Conservation (phyloP, 1,284 basidiomycete species). For the Wolfiporia cocos region DNA sequence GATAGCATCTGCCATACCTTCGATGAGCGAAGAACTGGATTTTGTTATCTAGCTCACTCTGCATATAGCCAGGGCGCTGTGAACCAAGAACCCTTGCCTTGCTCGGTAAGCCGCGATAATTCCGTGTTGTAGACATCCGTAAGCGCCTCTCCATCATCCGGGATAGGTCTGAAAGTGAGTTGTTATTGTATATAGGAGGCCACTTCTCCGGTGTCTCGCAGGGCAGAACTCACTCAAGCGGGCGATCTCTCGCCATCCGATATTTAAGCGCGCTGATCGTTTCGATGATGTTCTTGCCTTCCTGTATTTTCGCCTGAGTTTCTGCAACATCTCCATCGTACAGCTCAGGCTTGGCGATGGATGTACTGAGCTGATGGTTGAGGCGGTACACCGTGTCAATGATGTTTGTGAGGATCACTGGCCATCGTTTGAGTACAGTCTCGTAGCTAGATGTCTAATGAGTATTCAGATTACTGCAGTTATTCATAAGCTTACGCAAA, state of each 20-base stretch:
- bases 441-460: slow-evolving; percentile 37
- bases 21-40: not conserved
- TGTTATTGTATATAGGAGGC: too few species aligned
- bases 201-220: too few species aligned
- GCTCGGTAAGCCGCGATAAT: slow-evolving; percentile 43
- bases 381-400: slow-evolving; percentile 66
- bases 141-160: slow-evolving; percentile 67
- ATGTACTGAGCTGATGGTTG: slow-evolving; percentile 42
- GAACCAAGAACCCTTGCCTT: slow-evolving; percentile 78
- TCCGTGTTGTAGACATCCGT: slow-evolving; percentile 71
- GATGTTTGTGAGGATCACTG: slow-evolving; percentile 78
- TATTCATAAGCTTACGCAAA: slow-evolving; percentile 15
- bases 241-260: slow-evolving; percentile 80
- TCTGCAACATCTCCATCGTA: slow-evolving; percentile 10
- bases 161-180: slow-evolving; percentile 46
- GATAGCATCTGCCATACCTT: slow-evolving; percentile 48
- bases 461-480: not conserved
- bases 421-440: slow-evolving; percentile 74
- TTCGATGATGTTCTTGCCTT: slow-evolving; percentile 80
- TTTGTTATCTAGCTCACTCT: slow-evolving; percentile 69
- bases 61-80: slow-evolving; percentile 91
- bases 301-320: slow-evolving; percentile 41
- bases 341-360: slow-evolving; percentile 16
- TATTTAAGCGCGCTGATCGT: slow-evolving; percentile 82
- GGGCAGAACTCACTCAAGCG: slow-evolving; percentile 53